These are phyloP conservation scores for Leptographium flavum DNA, from an alignment of 2,329 filamentous ascomycete species.

Conservation along the genomic window DNA sequence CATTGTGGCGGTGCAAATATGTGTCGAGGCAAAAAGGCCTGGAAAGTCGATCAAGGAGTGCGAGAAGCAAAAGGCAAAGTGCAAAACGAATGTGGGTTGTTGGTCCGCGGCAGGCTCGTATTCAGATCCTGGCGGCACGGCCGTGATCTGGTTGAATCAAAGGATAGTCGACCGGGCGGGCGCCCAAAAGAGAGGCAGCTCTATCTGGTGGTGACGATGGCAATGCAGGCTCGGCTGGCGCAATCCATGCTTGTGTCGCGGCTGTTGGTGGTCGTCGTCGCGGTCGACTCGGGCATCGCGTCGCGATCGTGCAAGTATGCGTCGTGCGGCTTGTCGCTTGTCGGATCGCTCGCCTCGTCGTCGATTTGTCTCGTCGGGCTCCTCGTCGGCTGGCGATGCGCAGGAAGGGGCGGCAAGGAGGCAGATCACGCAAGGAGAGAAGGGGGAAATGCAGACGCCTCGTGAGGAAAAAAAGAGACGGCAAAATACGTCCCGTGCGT, in stretches of 20 bases:
- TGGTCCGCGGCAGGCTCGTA: no score
- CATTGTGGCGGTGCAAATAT: no score
- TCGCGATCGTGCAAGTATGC: background rate
- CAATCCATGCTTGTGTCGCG: conserved; percentile 12
- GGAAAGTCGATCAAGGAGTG: no score
- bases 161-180: background rate
- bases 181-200: background rate
- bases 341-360: background rate
- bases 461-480: conserved; percentile 23
- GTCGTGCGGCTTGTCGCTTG: no score
- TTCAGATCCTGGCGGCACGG: no score
- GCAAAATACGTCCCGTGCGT: conserved; percentile 12
- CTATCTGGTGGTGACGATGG: background rate
- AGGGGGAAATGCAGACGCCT: background rate
- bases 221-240: conserved; percentile 7
- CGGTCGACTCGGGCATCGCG: conserved; percentile 7
- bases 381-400: conserved; percentile 7
- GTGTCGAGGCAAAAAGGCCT: conserved; percentile 19
- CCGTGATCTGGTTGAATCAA: background rate
- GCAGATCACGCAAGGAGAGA: background rate
- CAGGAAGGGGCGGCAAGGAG: background rate
- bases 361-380: conserved; percentile 5
- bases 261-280: conserved; percentile 11
- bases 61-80: no score
- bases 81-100: no score